A percentile compares a stretch with the other conserved stretches of the same genome.
phyloP scores from a whole-genome alignment of 257 asterid species.

The Lantana camara region DNA sequence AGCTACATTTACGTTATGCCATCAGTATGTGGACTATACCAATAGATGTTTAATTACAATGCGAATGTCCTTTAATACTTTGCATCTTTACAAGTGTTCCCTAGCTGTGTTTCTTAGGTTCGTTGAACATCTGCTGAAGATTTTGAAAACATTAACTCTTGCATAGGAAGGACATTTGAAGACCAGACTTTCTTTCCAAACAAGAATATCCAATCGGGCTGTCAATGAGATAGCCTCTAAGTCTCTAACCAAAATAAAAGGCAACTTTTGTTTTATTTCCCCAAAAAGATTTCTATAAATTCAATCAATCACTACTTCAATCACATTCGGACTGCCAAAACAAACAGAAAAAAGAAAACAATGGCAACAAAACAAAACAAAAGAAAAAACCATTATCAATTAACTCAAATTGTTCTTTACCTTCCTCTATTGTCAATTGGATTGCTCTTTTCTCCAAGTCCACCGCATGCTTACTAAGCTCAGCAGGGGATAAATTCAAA shows the following conservation, averaged over 20 bases:
- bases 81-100: too few species aligned
- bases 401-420: constrained; percentile 35
- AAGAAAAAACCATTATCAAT: constrained; percentile 3
- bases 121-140: too few species aligned
- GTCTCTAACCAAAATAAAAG: not conserved
- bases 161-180: not conserved
- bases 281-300: not conserved
- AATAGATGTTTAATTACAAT: too few species aligned
- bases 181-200: not conserved
- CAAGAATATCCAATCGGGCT: not conserved
- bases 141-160: too few species aligned
- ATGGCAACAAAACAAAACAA: too few species aligned
- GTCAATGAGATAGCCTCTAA: constrained; percentile 6
- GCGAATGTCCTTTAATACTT: too few species aligned
- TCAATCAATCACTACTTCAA: constrained; percentile 16
- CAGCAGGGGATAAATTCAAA: constrained; percentile 56
- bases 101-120: too few species aligned
- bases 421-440: constrained; percentile 72
- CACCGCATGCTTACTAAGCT: constrained; percentile 79
- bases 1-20: not conserved
- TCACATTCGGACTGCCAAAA: constrained; percentile 7
- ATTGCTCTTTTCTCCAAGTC: constrained; percentile 75
- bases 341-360: constrained; percentile 14
- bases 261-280: not conserved
- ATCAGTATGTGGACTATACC: not conserved